Evolutionary conservation across 2,329 filamentous ascomycete species (phyloP), one percentile per base, ranked within the genome.

Genomic region (Epichloe gansuensis): DNA sequence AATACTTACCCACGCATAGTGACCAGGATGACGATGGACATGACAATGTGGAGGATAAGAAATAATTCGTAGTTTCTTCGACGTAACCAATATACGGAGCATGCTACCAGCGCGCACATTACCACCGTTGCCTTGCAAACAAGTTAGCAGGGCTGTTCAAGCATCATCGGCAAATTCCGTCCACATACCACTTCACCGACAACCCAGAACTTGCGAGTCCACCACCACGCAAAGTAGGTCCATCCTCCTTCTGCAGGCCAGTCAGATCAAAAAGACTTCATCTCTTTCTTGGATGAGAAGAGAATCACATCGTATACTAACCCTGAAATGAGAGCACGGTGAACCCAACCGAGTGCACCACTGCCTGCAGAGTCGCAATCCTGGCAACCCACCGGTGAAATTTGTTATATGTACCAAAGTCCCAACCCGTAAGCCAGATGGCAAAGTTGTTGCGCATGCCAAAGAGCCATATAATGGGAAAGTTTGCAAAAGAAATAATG

Each of bases 311-410:
- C 1, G 9, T 42, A 2, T 2, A 53, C 62, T n/a, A 52, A 69
- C 70, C 62, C 17, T 60, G 53, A 3, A 68, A 60, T 1, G 75
- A 66, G 25, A 76, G 63, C 1, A 75, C 54, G 0, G 77, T 73
- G 54, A 84, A 87, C 0, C 75, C 74, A 1, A 82, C 53, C 0
- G 81, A 82, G 58, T 87, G 84, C 0, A 82, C 62, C 1, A 85
- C 70, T 1, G 80, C 82, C 56, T 85, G 74, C 0, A 81, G 52
- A 0, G 81, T 82, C 5, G 80, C 74, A 2, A 84, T 71, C 17
- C 82, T 71, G 0, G 84, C 82, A 3, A 82, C 71, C 72, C 81
- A 82, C 0, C 83, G 77, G 63, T 87, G 84, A 50, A 85, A 85
- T 41, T 79, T 74, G 57, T 80, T 86, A 59, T 80, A 86, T 0